Conservation (phyloP, 176 grass and related monocot species). For the Oryza glaberrima region DNA sequence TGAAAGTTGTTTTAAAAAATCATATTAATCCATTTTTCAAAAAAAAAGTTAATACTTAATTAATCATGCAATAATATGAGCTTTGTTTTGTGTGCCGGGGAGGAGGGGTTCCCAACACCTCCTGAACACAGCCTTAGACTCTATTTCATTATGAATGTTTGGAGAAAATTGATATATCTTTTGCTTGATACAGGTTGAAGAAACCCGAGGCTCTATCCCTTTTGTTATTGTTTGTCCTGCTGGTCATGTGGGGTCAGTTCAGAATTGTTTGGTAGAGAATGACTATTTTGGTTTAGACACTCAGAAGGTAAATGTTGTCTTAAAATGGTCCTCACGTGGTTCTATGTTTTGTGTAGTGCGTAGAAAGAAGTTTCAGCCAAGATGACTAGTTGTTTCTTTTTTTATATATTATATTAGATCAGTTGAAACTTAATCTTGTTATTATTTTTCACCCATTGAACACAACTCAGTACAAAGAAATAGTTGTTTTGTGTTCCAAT, state of each 20-base stretch:
- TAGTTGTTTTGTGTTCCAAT: neutral
- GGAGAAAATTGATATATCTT: conserved; percentile 23
- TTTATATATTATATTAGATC: conserved; percentile 10
- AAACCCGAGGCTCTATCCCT: conserved; percentile 37
- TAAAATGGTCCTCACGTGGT: neutral
- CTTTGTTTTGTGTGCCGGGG: too few species aligned
- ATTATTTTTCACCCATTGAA: neutral
- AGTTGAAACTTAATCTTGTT: neutral
- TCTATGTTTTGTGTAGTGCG: neutral
- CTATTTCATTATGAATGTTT: neutral
- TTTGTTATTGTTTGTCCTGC: conserved; percentile 65
- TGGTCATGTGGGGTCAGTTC: conserved; percentile 51
- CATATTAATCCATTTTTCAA: too few species aligned
- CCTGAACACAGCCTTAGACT: too few species aligned
- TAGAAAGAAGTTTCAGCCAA: neutral
- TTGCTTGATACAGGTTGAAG: conserved; percentile 54
- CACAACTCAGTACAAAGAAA: conserved; percentile 4
- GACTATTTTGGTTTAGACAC: conserved; percentile 73
- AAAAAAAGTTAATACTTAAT: too few species aligned
- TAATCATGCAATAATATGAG: too few species aligned
- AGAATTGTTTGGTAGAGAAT: conserved; percentile 60
- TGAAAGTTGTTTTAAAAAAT: too few species aligned
- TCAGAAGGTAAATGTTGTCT: conserved; percentile 60
- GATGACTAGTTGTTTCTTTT: neutral
- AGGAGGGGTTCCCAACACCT: too few species aligned